These are phyloP conservation scores for Populus hybrid DNA, from an alignment of 441 rosid genomes.

Conservation along the genomic window DNA sequence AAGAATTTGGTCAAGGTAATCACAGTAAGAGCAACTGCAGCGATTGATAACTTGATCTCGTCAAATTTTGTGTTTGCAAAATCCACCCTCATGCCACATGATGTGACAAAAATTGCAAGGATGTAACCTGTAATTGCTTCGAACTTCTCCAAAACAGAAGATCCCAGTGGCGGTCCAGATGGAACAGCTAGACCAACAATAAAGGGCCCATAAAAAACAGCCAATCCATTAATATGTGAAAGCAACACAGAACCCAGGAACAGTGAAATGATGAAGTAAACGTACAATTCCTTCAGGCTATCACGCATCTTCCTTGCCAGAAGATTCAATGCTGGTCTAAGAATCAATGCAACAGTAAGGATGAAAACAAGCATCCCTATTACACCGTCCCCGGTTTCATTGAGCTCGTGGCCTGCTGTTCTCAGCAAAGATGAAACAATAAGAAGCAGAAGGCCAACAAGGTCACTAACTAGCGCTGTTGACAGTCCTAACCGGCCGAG, in stretches of 20 bases:
- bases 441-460: not conserved
- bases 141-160: conserved; percentile 39
- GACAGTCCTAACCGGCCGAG: conserved; percentile 38
- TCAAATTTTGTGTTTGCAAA: not conserved
- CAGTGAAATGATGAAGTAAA: conserved; percentile 14
- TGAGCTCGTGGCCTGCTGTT: not conserved
- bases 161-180: conserved; percentile 54
- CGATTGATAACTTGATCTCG: not conserved
- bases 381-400: not conserved
- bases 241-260: conserved; percentile 6
- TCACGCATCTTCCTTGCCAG: conserved; percentile 24
- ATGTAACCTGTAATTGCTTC: conserved; percentile 37
- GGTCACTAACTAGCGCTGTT: conserved; percentile 29
- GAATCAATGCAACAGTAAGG: not conserved
- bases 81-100: conserved; percentile 26
- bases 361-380: not conserved
- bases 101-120: conserved; percentile 37
- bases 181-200: conserved; percentile 56
- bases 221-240: not conserved
- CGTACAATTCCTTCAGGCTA: conserved; percentile 18
- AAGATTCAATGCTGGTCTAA: conserved; percentile 13
- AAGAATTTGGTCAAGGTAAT: conserved; percentile 7
- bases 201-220: conserved; percentile 26
- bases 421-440: not conserved
- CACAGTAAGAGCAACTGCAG: not conserved